These are phyloP conservation scores for Eucalyptus marginata DNA, from an alignment of 345 rosid genomes.

Conservation along the genomic window DNA sequence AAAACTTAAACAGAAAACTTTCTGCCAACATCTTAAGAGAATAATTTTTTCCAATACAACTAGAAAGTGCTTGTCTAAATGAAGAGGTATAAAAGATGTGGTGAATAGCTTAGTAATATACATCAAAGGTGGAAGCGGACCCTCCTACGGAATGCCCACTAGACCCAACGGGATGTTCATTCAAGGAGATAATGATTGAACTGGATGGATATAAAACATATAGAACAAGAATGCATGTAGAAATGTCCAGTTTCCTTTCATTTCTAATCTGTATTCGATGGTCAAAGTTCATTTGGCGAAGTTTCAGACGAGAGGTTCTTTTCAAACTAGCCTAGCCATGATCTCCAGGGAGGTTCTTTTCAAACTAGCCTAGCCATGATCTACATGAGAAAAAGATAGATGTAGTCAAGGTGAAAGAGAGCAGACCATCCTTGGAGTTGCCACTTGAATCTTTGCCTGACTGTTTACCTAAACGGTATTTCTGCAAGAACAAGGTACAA, in stretches of 20 bases:
- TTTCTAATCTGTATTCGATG: not conserved
- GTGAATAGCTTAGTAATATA: not conserved
- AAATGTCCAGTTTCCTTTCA: not conserved
- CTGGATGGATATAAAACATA: not conserved
- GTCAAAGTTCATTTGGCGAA: not conserved
- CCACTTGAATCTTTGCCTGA: conserved; percentile 69
- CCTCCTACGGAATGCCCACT: not conserved
- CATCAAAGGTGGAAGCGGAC: not conserved
- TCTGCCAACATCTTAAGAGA: not conserved
- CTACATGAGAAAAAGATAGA: not conserved
- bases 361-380: not conserved
- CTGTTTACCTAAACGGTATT: conserved; percentile 83
- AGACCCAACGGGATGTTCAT: not conserved
- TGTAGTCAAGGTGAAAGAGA: not conserved
- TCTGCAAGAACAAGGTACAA: conserved; percentile 22
- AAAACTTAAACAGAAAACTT: not conserved
- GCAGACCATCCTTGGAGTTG: conserved; percentile 78
- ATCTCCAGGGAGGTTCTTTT: not conserved
- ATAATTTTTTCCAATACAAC: not conserved
- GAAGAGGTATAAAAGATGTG: not conserved
- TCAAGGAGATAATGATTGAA: not conserved
- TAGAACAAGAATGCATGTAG: not conserved
- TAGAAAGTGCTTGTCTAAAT: not conserved
- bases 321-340: not conserved
- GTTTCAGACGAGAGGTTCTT: not conserved